phyloP scores from a whole-genome alignment of 805 yeast species.

The Sugiyamaella qingdaonensis region DNA sequence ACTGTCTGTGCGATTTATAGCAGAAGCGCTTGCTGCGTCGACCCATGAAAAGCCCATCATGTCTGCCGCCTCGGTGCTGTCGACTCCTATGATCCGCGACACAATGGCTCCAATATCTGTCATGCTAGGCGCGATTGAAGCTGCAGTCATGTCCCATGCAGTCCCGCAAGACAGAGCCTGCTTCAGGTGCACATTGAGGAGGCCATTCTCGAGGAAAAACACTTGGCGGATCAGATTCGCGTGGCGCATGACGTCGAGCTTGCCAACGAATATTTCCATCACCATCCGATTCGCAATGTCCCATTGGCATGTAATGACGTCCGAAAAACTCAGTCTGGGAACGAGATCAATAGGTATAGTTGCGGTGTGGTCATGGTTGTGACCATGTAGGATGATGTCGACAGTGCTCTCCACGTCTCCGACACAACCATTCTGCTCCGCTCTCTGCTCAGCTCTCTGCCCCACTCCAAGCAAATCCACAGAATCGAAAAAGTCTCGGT shows the following conservation, averaged over 20 bases:
- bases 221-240: constrained; percentile 5
- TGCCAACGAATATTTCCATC: constrained; percentile 1
- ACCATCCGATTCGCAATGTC: constrained; percentile 11
- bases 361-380: not conserved
- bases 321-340: constrained; percentile 6
- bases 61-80: not conserved
- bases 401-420: not conserved
- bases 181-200: constrained; percentile 6
- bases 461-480: not conserved
- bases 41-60: constrained; percentile 10
- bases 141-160: constrained; percentile 1
- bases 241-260: constrained; percentile 2
- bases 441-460: not conserved
- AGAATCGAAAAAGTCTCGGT: not conserved
- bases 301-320: constrained; percentile 13
- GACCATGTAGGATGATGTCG: not conserved
- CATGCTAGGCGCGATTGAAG: constrained; percentile 1
- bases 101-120: constrained; percentile 9
- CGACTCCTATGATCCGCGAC: not conserved
- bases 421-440: not conserved
- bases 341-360: constrained; percentile 7
- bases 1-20: constrained; percentile 5
- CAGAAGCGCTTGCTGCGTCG: not conserved
- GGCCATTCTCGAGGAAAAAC: constrained; percentile 12
- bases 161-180: constrained; percentile 2